Conservation (phyloP, 169 alveolate species). For the Babesia ovis region DNA sequence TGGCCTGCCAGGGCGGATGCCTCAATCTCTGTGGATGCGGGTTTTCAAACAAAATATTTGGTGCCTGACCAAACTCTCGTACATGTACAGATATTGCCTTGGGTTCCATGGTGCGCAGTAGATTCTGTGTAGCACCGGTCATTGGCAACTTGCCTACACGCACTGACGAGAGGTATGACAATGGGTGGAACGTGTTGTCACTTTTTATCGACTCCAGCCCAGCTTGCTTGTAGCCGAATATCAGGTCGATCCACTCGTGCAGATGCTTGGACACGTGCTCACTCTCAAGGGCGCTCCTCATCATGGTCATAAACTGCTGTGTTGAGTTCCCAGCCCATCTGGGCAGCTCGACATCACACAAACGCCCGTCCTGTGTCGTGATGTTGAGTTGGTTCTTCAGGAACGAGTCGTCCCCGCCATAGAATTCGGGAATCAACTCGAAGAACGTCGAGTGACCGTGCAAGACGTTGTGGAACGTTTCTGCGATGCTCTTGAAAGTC, state of each 20-base stretch:
- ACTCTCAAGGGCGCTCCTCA: slow-evolving; percentile 93
- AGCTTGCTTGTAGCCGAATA: slow-evolving; percentile 92
- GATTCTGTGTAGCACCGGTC: slow-evolving; percentile 62
- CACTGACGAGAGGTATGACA: slow-evolving; percentile 82
- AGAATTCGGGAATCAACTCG: slow-evolving; percentile 94
- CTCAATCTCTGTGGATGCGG: slow-evolving; percentile 78
- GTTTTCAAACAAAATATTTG: slow-evolving; percentile 81
- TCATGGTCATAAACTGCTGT: slow-evolving; percentile 68
- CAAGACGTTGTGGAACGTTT: slow-evolving; percentile 71
- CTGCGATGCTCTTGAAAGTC: slow-evolving; percentile 71
- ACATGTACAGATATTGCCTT: slow-evolving; percentile 83
- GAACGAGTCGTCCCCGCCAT: slow-evolving; percentile 83
- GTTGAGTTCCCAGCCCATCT: slow-evolving; percentile 83
- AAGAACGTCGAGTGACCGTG: slow-evolving; percentile 83
- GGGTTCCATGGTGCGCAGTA: slow-evolving; percentile 74
- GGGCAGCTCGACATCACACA: slow-evolving; percentile 87
- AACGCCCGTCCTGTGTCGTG: slow-evolving; percentile 73
- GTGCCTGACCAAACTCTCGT: slow-evolving; percentile 90
- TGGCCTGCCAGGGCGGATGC: slow-evolving; percentile 48
- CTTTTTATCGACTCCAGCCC: slow-evolving; percentile 69
- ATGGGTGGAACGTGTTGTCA: slow-evolving; percentile 86
- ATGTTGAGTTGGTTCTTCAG: slow-evolving; percentile 82
- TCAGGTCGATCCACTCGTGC: slow-evolving; percentile 95
- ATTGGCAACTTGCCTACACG: slow-evolving; percentile 55
- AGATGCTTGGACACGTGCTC: slow-evolving; percentile 88